Conservation (phyloP, 768 basidiomycete species). For the Boletellus emodensis region DNA sequence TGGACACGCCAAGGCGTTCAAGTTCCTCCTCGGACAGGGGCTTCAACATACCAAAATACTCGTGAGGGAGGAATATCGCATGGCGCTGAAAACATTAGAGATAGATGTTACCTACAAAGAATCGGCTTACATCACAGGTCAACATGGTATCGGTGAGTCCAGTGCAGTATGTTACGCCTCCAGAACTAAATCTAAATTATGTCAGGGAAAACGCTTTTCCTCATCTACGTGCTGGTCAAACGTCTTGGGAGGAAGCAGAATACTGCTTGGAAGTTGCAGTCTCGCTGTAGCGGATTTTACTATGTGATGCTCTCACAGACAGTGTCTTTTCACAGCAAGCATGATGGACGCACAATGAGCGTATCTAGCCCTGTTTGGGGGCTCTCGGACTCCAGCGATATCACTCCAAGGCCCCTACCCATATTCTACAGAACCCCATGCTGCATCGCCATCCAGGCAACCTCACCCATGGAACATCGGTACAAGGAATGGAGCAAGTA, state of each 20-base stretch:
- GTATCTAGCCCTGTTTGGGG: not conserved
- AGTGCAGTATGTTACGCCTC: too few relatives aligned
- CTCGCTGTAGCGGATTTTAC: too few relatives aligned
- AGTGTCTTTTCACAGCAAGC: not conserved
- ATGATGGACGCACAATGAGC: too few relatives aligned
- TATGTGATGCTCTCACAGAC: not conserved
- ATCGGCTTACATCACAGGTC: not conserved
- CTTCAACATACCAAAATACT: not conserved
- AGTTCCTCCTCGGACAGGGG: not conserved
- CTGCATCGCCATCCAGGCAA: not conserved
- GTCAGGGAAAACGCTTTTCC: conserved; percentile 1
- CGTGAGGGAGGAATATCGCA: not conserved
- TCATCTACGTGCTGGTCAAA: not conserved
- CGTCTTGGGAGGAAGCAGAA: not conserved
- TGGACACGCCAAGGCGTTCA: not conserved
- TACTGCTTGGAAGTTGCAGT: not conserved
- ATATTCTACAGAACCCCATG: not conserved
- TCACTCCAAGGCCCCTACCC: not conserved
- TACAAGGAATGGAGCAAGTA: conserved; percentile 5
- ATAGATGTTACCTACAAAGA: not conserved
- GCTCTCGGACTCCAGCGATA: not conserved
- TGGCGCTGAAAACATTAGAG: not conserved
- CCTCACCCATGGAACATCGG: not conserved
- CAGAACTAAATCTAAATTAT: too few relatives aligned
- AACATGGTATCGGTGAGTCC: conserved; percentile 3